A percentile compares a stretch with the other conserved stretches of the same genome.
Conservation (phyloP, 331 rosid species). For the Ulmus americana region DNA sequence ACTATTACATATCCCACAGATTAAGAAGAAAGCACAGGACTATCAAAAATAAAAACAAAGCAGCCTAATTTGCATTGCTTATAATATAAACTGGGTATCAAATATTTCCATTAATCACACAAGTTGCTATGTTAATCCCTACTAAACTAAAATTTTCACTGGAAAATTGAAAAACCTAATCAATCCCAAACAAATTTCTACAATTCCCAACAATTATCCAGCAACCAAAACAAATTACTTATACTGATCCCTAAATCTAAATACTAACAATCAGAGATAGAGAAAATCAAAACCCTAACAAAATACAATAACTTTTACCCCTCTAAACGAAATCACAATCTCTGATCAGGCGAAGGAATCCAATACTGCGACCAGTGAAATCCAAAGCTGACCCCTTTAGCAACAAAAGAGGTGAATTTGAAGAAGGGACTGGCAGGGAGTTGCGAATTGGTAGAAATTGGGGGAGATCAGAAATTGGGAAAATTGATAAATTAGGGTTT, state of each 20-base stretch:
- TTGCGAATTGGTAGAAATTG: conserved; percentile 15
- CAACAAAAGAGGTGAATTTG: conserved; percentile 18
- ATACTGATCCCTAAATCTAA: not conserved
- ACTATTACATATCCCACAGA: not conserved
- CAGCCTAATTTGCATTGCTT: not conserved
- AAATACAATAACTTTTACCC: conserved; percentile 29
- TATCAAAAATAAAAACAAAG: not conserved
- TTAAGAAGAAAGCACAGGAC: not conserved
- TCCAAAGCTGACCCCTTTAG: conserved; percentile 13
- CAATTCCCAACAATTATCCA: not conserved
- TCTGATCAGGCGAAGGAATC: conserved; percentile 34
- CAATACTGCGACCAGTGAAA: conserved; percentile 5
- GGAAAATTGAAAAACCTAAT: not conserved
- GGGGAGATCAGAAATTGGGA: conserved; percentile 8
- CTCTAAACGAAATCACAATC: conserved; percentile 26
- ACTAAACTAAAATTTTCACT: not conserved
- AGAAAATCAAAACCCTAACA: conserved; percentile 12
- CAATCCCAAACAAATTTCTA: not conserved
- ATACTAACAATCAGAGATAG: not conserved
- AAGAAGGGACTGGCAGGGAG: not conserved
- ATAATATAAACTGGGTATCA: not conserved
- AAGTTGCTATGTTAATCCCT: not conserved
- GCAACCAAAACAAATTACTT: not conserved
- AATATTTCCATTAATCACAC: not conserved
- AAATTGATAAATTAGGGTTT: conserved; percentile 48